Percentiles rank a stretch among this genome's conserved stretches.
phyloP scores from a whole-genome alignment of 805 yeast species.

The Metschnikowia vanudenii region DNA sequence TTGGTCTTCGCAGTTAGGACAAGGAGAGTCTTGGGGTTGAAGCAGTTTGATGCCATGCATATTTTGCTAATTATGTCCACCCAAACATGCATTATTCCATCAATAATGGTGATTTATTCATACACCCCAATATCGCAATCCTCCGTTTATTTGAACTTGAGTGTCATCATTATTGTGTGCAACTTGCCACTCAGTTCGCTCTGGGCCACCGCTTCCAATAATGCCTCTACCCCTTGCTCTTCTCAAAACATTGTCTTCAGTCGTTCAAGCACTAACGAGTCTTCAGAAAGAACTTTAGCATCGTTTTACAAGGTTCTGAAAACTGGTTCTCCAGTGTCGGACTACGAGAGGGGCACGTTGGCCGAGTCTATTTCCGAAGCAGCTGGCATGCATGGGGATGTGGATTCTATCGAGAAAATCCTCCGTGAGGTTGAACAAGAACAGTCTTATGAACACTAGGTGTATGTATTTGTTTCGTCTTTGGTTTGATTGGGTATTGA shows the following conservation, averaged over 20 bases:
- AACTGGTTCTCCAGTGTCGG: slow-evolving; percentile 9
- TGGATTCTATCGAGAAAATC: slow-evolving; percentile 16
- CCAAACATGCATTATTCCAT: slow-evolving; percentile 81
- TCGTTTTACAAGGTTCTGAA: slow-evolving; percentile 9
- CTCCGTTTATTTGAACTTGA: slow-evolving; percentile 48
- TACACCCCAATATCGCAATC: slow-evolving; percentile 29
- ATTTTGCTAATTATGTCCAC: slow-evolving; percentile 74
- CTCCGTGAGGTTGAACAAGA: slow-evolving; percentile 15
- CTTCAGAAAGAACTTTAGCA: slow-evolving; percentile 5
- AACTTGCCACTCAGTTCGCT: slow-evolving; percentile 81
- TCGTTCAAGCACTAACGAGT: slow-evolving; percentile 8
- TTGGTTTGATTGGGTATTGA: too few species aligned
- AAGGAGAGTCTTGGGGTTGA: slow-evolving; percentile 73
- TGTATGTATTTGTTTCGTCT: not conserved
- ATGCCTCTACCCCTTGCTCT: slow-evolving; percentile 29
- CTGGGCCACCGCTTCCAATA: slow-evolving; percentile 80
- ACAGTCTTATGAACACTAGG: slow-evolving; percentile 6
- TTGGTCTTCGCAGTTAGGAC: slow-evolving; percentile 65
- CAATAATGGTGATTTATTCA: slow-evolving; percentile 60
- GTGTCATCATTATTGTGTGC: slow-evolving; percentile 61
- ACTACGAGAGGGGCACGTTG: slow-evolving; percentile 13
- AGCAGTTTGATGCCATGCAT: slow-evolving; percentile 80
- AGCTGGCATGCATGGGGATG: slow-evolving; percentile 9
- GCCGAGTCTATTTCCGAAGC: slow-evolving; percentile 11
- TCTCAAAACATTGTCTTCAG: slow-evolving; percentile 17